phyloP scores from a whole-genome alignment of 75 land plant species.

The Chamaecyparis obtusa region DNA sequence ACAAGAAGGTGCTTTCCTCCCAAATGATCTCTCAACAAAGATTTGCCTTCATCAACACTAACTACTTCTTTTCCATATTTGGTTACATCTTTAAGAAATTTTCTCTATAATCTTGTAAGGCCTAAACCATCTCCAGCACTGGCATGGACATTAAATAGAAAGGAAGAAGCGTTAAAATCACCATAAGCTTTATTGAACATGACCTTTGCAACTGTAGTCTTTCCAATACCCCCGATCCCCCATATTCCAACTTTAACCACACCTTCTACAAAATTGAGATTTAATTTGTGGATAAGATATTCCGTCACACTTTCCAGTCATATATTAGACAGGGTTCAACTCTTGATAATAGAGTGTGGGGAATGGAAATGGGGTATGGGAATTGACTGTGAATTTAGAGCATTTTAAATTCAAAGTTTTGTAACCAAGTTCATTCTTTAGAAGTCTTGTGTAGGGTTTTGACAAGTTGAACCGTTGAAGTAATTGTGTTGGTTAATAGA shows the following conservation, averaged over 20 bases:
- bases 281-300: not conserved
- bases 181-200: not conserved
- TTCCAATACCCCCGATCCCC: not conserved
- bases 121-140: not conserved
- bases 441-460: no score
- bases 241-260: not conserved
- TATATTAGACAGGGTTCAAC: no score
- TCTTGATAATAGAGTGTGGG: no score
- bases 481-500: no score
- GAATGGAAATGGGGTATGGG: no score
- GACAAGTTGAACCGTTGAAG: no score
- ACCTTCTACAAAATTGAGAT: not conserved
- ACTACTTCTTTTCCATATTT: not conserved
- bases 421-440: no score
- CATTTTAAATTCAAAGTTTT: no score
- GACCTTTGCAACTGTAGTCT: not conserved
- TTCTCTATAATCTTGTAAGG: not conserved
- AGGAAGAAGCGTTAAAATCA: not conserved
- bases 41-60: not conserved
- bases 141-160: not conserved
- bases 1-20: not conserved
- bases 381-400: no score
- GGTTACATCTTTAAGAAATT: not conserved
- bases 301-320: not conserved
- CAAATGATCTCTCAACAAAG: not conserved